These are phyloP conservation scores for Bonia amplexicaulis DNA, from an alignment of 176 grass and related monocot species.

Conservation along the genomic window DNA sequence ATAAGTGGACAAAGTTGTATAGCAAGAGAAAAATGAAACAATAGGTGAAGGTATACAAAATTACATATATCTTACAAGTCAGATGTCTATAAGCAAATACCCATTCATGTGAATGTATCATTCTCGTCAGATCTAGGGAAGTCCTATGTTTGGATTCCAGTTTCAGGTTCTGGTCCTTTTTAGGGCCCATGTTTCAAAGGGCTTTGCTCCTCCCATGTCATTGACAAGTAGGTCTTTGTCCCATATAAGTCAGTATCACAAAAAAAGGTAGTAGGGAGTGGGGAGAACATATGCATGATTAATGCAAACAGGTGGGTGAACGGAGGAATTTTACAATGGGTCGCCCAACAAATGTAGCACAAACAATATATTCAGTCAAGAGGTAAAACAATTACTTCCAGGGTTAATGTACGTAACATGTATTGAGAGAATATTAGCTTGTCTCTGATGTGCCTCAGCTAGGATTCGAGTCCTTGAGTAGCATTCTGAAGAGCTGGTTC, in stretches of 20 bases:
- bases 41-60: not conserved
- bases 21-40: constrained; percentile 18
- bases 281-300: constrained; percentile 1
- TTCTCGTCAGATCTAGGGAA: not conserved
- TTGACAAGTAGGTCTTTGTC: not conserved
- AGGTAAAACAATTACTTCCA: not conserved
- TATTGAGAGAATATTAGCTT: not conserved
- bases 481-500: not conserved
- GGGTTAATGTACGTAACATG: not conserved
- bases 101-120: not conserved
- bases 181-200: not conserved
- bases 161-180: not conserved
- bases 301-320: constrained; percentile 18
- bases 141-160: not conserved
- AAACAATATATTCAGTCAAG: not conserved
- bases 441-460: not conserved
- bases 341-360: not conserved
- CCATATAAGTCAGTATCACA: not conserved
- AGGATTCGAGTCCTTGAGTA: not conserved
- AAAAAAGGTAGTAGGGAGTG: not conserved
- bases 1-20: not conserved
- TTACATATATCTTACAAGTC: not conserved
- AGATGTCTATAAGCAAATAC: not conserved
- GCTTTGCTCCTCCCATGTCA: not conserved
- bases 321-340: not conserved